These are phyloP conservation scores for Albifimbria verrucaria DNA, from an alignment of 2,329 filamentous ascomycete genomes.

Conservation along the genomic window DNA sequence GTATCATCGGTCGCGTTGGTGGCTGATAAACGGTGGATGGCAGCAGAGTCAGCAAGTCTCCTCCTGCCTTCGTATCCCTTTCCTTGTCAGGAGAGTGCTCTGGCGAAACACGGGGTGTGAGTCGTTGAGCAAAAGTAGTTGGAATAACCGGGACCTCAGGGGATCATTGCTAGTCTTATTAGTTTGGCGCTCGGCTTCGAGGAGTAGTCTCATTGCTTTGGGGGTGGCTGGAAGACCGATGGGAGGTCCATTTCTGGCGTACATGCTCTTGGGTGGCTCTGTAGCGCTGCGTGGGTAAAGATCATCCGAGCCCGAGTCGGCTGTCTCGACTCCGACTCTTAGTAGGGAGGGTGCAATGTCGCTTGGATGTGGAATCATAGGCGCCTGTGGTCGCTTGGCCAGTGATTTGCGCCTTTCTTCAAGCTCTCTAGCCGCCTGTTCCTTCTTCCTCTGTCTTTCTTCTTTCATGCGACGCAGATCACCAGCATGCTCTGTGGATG, in stretches of 20 bases:
- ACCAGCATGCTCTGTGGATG: slow-evolving; percentile 46
- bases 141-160: slow-evolving; percentile 57
- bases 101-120: slow-evolving; percentile 36
- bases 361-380: slow-evolving; percentile 73
- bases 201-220: slow-evolving; percentile 81
- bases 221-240: slow-evolving; percentile 88
- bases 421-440: slow-evolving; percentile 76
- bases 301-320: slow-evolving; percentile 40
- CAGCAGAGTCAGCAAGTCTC: slow-evolving; percentile 43
- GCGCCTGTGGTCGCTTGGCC: slow-evolving; percentile 74
- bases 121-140: slow-evolving; percentile 39
- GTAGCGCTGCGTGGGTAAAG: slow-evolving; percentile 61
- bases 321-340: slow-evolving; percentile 36
- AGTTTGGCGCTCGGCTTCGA: slow-evolving; percentile 52
- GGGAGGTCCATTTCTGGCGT: slow-evolving; percentile 45
- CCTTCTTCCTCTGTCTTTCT: slow-evolving; percentile 65
- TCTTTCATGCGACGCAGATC: slow-evolving; percentile 55
- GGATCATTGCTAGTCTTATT: slow-evolving; percentile 31
- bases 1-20: slow-evolving; percentile 45
- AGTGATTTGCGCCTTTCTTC: slow-evolving; percentile 85
- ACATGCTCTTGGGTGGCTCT: slow-evolving; percentile 55
- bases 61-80: slow-evolving; percentile 17
- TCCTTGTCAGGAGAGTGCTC: slow-evolving; percentile 29
- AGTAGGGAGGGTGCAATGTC: slow-evolving; percentile 35
- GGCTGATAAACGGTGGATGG: slow-evolving; percentile 60